A percentile compares a stretch with the other conserved stretches of the same genome.
Evolutionary conservation across 148 eudicot species (phyloP).

Genomic region (Silene latifolia): DNA sequence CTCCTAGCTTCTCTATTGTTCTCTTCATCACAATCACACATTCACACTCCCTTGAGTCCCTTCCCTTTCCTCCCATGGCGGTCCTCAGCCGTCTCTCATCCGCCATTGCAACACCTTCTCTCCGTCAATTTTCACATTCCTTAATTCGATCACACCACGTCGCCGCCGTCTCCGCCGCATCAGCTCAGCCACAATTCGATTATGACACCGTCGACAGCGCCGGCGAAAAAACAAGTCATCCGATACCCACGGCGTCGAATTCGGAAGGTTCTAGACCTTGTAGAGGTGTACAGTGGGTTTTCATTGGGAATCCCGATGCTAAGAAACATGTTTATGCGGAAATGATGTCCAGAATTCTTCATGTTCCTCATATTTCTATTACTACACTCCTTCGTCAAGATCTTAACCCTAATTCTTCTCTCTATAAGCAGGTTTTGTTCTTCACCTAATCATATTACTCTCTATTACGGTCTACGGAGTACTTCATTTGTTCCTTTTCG

Average conservation of each 20-base stretch:
- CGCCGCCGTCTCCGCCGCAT: constrained; percentile 19
- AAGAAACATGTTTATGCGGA: constrained; percentile 35
- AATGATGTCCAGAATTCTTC: constrained; percentile 34
- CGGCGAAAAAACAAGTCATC: not conserved
- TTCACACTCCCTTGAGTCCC: too few relatives aligned
- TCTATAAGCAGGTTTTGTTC: constrained; percentile 30
- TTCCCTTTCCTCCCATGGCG: too few relatives aligned
- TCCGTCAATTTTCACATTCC: not conserved
- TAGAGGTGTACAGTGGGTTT: constrained; percentile 46
- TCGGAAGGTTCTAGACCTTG: constrained; percentile 17
- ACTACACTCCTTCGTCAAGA: constrained; percentile 37
- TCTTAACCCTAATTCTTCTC: constrained; percentile 33
- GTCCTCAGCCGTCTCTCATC: too few relatives aligned
- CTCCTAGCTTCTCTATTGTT: too few relatives aligned
- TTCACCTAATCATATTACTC: not conserved
- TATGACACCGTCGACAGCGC: constrained; percentile 11
- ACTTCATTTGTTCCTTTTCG: not conserved
- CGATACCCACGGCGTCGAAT: constrained; percentile 8
- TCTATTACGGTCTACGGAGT: too few relatives aligned
- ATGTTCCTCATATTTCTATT: constrained; percentile 36
- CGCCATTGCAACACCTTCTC: not conserved
- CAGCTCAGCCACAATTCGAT: constrained; percentile 37
- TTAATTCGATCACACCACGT: not conserved
- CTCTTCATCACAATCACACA: too few relatives aligned
- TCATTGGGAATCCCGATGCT: constrained; percentile 39